Conservation (phyloP, 495 filamentous ascomycete species). For the Apiosordaria backusii region DNA sequence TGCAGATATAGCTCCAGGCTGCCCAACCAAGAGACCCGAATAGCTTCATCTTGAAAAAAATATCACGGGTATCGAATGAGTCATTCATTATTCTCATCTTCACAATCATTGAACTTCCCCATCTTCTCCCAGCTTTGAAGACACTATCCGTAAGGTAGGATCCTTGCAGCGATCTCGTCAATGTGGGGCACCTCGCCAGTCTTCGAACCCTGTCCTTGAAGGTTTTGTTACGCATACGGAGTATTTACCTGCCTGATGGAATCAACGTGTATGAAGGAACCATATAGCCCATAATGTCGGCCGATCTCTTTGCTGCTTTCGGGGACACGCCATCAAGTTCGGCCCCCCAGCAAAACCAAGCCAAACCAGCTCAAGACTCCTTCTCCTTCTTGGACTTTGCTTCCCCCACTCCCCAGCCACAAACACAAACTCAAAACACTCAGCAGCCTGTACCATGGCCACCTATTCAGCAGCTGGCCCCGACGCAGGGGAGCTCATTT, state of each 20-base stretch:
- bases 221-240: background rate
- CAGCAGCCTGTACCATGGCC: conserved; percentile 26
- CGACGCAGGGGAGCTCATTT: conserved; percentile 19
- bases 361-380: conserved; percentile 19
- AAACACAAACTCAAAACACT: conserved; percentile 8
- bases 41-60: background rate
- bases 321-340: conserved; percentile 40
- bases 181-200: background rate
- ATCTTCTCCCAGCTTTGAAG: background rate
- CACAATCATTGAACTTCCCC: no score
- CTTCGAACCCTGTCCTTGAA: background rate
- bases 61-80: background rate
- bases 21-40: background rate
- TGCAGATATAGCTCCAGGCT: background rate
- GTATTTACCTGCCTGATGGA: no score
- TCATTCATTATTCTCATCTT: background rate
- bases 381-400: conserved; percentile 21
- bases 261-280: background rate
- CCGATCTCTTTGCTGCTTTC: conserved; percentile 71
- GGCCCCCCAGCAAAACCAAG: conserved; percentile 28
- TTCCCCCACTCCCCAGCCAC: conserved; percentile 16
- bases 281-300: conserved; percentile 55
- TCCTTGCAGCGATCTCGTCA: background rate
- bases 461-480: conserved; percentile 14
- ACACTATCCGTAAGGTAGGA: no score